Conservation (phyloP, 1,284 basidiomycete genomes). For the Psilocybe mexicana region DNA sequence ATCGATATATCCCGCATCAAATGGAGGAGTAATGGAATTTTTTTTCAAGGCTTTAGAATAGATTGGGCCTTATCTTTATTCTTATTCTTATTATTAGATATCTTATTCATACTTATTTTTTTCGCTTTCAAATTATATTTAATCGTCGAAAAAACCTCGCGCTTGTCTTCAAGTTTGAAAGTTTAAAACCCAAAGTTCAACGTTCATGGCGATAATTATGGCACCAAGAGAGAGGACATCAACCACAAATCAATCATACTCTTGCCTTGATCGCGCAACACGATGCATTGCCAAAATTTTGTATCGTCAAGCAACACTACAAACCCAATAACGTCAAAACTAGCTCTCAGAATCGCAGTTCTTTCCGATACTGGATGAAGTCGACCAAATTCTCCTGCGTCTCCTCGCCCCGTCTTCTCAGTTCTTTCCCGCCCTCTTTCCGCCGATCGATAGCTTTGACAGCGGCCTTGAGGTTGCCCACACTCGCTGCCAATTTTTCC, state of each 20-base stretch:
- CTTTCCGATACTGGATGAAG: conserved; percentile 86
- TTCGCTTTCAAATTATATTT: too few species aligned
- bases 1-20: not conserved
- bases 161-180: too few species aligned
- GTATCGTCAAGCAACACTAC: too few species aligned
- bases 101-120: not conserved
- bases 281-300: too few species aligned
- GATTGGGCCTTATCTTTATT: not conserved
- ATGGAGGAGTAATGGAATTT: not conserved
- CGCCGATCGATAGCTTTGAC: conserved; percentile 60
- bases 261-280: too few species aligned
- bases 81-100: not conserved
- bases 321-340: not conserved
- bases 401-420: conserved; percentile 69
- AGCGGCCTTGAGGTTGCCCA: conserved; percentile 59
- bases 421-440: conserved; percentile 53
- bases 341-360: conserved; percentile 44
- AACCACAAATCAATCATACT: too few species aligned
- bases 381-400: conserved; percentile 82
- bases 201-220: too few species aligned
- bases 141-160: too few species aligned
- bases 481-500: conserved; percentile 47
- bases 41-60: not conserved
- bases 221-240: too few species aligned
- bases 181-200: too few species aligned